Conservation (phyloP, 345 rosid genomes). For the Firmiana major region DNA sequence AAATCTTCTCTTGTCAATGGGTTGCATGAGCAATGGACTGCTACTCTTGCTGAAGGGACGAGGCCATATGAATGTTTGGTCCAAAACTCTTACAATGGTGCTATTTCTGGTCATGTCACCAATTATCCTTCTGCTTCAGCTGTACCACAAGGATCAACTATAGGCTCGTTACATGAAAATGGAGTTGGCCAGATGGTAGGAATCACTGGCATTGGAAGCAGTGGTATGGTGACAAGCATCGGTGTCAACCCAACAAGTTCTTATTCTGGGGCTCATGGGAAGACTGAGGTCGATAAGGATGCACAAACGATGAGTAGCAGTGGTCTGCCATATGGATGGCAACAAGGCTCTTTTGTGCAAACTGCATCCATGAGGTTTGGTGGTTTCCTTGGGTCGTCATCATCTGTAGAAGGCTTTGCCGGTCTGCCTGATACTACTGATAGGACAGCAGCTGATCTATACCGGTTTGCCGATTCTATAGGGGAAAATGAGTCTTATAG, state of each 20-base stretch:
- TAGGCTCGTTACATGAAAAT: constrained; percentile 38
- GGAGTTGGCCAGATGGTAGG: constrained; percentile 14
- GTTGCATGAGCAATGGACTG: constrained; percentile 36
- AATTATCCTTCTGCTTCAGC: constrained; percentile 38
- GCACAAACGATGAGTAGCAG: constrained; percentile 23
- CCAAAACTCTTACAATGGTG: constrained; percentile 28
- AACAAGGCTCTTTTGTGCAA: constrained; percentile 27
- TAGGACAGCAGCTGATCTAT: constrained; percentile 30
- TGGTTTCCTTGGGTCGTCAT: constrained; percentile 29
- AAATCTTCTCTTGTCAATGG: constrained; percentile 31
- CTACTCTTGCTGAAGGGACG: constrained; percentile 23
- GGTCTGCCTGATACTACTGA: constrained; percentile 34
- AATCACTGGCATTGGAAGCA: constrained; percentile 15
- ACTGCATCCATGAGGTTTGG: constrained; percentile 27
- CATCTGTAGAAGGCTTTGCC: constrained; percentile 40
- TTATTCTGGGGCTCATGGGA: constrained; percentile 34
- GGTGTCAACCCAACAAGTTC: constrained; percentile 25
- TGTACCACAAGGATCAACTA: constrained; percentile 32
- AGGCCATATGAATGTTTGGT: constrained; percentile 22
- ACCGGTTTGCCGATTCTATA: constrained; percentile 39
- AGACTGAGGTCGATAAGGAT: constrained; percentile 20
- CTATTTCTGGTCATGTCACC: constrained; percentile 39
- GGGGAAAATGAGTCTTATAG: constrained; percentile 14
- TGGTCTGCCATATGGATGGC: constrained; percentile 26
- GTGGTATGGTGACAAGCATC: constrained; percentile 13